A percentile compares a stretch with the other conserved stretches of the same genome.
Conservation (phyloP, 2,329 filamentous ascomycete genomes). For the Thelonectria rubi region DNA sequence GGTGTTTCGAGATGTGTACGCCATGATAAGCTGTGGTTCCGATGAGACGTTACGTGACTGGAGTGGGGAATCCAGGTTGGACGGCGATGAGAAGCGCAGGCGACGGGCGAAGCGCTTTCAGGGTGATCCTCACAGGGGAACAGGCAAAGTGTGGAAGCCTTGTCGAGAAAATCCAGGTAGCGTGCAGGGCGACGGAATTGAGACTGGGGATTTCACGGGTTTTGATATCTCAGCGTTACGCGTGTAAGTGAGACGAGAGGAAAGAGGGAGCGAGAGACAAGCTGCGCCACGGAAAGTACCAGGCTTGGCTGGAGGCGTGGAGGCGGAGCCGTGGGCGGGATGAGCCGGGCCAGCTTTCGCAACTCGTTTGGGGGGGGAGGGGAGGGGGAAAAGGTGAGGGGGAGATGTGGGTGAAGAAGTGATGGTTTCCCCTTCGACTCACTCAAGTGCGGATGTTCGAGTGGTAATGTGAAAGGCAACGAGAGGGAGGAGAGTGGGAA, state of each 20-base stretch:
- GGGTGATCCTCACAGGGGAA: neutral
- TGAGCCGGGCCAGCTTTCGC: conserved; percentile 18
- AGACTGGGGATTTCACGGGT: neutral
- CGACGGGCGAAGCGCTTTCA: neutral
- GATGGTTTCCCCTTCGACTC: neutral
- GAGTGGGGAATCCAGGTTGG: conserved; percentile 16
- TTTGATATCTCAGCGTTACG: conserved; percentile 1
- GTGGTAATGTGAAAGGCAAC: conserved; percentile 5
- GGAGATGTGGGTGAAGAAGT: neutral
- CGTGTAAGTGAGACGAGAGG: conserved; percentile 13
- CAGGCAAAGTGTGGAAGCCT: neutral
- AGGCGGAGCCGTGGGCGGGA: conserved; percentile 14
- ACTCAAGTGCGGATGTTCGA: neutral
- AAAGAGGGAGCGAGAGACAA: conserved; percentile 16
- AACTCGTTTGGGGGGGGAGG: neutral
- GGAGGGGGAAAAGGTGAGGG: neutral
- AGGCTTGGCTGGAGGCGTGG: conserved; percentile 10
- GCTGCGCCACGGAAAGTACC: conserved; percentile 14
- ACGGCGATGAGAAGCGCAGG: conserved; percentile 3
- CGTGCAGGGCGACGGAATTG: neutral
- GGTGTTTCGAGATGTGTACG: conserved; percentile 31
- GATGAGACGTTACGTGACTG: conserved; percentile 17
- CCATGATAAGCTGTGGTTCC: conserved; percentile 40
- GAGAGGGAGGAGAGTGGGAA: conserved; percentile 30
- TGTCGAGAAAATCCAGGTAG: neutral